Base-by-base conservation (phyloP, 805 yeast genomes). In the Teunomyces barrocoloradensis region DNA sequence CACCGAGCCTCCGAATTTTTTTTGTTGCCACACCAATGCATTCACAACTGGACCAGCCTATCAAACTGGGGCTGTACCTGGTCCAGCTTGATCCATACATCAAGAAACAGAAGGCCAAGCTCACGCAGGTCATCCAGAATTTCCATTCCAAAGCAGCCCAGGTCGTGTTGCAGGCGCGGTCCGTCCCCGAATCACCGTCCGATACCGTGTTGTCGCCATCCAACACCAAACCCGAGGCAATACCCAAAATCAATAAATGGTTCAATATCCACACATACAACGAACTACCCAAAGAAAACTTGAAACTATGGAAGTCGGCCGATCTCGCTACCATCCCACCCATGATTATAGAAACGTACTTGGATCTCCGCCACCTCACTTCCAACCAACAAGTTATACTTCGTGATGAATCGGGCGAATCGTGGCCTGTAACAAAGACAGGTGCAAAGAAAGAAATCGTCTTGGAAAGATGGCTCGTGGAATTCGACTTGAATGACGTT, bases 381-480 rank as follows among this genome's bases (percentile, higher is more conserved):
- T 64, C 81, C 1, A 77, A 79, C 36, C 88, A 85, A 52, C 72
- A 81, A 17, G 73, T 87, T 27, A 77, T 82, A 29, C 63, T 87
- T 34, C 71, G 71, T 25, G 91, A 85, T 54, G 75, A 74, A 3
- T 73, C 74, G 6, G 78, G 75, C 20, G 73, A 73, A 52, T 58
- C 75, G 11, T 82, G 85, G 78, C 69, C 78, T 7, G 83, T 83
- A 10, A 72, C 85, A 7, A 80, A 75, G 49, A 62, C 67, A 10
- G 85, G 85, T 11, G 73, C 78, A 2, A 81, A 79, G 57, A 86
- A 86, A 57, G 98, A 92, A 64, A 80, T 94, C n/a, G 97, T 94
- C 2, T 68, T 94, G 48, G 99, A 94, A 60, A 77, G 99, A 49
- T 94, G 99, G 99, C 73, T 89, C 20, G 69, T 94, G 29, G 96